Conservation (phyloP, 805 yeast species). For the Barnettozyma vustinii region DNA sequence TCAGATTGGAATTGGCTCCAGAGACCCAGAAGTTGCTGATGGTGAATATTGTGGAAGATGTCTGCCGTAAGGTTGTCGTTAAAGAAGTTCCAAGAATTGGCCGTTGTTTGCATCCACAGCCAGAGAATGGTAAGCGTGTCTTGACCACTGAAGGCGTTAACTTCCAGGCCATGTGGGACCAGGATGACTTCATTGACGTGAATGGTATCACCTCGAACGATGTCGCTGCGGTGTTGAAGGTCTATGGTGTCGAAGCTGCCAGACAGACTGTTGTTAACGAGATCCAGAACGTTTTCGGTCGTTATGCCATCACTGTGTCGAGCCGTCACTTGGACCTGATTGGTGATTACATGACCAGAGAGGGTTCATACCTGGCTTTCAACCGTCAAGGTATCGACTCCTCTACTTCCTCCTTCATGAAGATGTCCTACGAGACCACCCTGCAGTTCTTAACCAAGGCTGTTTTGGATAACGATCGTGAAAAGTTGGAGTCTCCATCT, state of each 20-base stretch:
- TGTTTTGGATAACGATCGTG: constrained; percentile 86
- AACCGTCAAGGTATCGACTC: constrained; percentile 98
- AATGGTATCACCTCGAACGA: constrained; percentile 90
- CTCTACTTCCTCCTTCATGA: constrained; percentile 92
- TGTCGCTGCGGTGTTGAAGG: constrained; percentile 79
- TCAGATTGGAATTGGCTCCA: constrained; percentile 76
- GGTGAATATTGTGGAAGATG: constrained; percentile 93
- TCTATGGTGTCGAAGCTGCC: constrained; percentile 99
- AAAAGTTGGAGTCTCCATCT: constrained; percentile 84
- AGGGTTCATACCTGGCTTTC: constrained; percentile 94
- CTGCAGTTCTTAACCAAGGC: constrained; percentile 96
- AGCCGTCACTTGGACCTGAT: constrained; percentile 92
- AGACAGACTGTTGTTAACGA: constrained; percentile 95
- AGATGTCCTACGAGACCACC: constrained; percentile 98
- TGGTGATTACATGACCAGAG: constrained; percentile 99
- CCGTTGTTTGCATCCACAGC: constrained; percentile 80
- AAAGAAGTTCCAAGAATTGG: constrained; percentile 90
- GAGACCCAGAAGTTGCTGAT: constrained; percentile 88
- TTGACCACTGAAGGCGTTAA: constrained; percentile 97
- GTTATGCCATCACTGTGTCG: constrained; percentile 91
- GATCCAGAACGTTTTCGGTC: constrained; percentile 91
- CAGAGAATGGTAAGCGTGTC: constrained; percentile 65
- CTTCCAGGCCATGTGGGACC: constrained; percentile 97
- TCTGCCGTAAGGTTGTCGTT: constrained; percentile 85
- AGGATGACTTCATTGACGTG: constrained; percentile 86